Conservation (phyloP, 768 basidiomycete species). For the Exsudoporus frostii region DNA sequence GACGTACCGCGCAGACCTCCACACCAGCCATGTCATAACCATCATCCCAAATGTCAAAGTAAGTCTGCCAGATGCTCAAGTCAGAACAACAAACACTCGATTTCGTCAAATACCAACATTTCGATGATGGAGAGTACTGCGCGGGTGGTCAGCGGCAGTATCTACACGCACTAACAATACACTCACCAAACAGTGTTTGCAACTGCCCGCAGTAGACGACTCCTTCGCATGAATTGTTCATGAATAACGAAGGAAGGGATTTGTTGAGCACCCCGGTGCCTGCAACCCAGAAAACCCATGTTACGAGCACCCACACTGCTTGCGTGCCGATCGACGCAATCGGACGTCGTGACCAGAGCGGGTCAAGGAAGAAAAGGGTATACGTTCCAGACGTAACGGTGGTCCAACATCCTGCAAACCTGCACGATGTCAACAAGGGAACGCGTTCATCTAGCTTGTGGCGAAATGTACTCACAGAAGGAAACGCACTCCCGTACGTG, state of each 20-base stretch:
- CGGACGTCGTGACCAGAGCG: constrained; percentile 50
- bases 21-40: constrained; percentile 49
- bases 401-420: constrained; percentile 63
- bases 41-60: constrained; percentile 47
- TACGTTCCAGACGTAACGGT: constrained; percentile 48
- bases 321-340: constrained; percentile 58
- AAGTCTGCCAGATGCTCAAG: constrained; percentile 31
- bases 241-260: constrained; percentile 44
- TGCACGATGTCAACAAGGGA: constrained; percentile 23
- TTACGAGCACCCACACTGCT: constrained; percentile 54
- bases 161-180: not conserved
- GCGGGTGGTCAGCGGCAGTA: constrained; percentile 5
- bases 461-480: constrained; percentile 41
- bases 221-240: constrained; percentile 38
- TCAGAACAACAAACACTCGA: constrained; percentile 5
- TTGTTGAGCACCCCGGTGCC: constrained; percentile 51
- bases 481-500: constrained; percentile 44
- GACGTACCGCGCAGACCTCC: constrained; percentile 45
- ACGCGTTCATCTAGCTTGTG: not conserved
- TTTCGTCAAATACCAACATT: constrained; percentile 37
- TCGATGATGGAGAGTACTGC: constrained; percentile 50
- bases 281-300: constrained; percentile 61
- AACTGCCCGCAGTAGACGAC: constrained; percentile 56
- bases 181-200: constrained; percentile 48
- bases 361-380: constrained; percentile 60